Base-by-base conservation (phyloP, 345 rosid species). In the Sisymbrium altissimum region DNA sequence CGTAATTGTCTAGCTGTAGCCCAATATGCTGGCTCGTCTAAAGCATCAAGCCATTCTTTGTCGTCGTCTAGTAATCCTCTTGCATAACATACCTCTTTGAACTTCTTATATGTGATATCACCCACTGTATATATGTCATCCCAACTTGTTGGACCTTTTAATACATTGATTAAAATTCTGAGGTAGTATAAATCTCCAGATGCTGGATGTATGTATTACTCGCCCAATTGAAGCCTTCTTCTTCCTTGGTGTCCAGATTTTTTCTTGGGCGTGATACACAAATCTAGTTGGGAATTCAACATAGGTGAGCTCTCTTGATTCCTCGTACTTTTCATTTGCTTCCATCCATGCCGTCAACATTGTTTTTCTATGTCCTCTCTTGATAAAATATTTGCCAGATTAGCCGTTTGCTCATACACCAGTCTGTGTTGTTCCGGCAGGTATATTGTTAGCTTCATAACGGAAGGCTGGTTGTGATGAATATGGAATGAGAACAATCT, bases 401-500 rank as follows among this genome's bases (percentile, higher is more conserved):
- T 25, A 0, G 0, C 6, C 0, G 0, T 4, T 23, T 50, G 6
- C 0, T 7, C 1, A 0, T 18, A 60, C 0, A 50, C 11, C 1
- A 71, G 0, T 12, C 4, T 25, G 0, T 71, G 60, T 3, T 71
- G 36, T 9, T 19, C 36, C 18, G 7, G 68, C 6, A 71, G 29
- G 41, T 60, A 50, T 0, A 71, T 2, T 50, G 50, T 2, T n/a
- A 71, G 12, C 4, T 38, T 60, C 41, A n/a, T 46, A 1, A 36
- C 67, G 0, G 50, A 6, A 5, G 58, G 59, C n/a, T 44, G 19
- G 0, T 14, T 11, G 3, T 71, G 33, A 17, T 71, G 61, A 2
- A 71, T 49, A 13, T 15, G 30, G 10, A 35, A 61, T 1, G 18
- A 4, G 0, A 71, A 71, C 1, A 60, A n/a, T 27, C 53, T 0